Conservation (phyloP, 1,284 basidiomycete species). For the Ustanciosporium gigantosporum region DNA sequence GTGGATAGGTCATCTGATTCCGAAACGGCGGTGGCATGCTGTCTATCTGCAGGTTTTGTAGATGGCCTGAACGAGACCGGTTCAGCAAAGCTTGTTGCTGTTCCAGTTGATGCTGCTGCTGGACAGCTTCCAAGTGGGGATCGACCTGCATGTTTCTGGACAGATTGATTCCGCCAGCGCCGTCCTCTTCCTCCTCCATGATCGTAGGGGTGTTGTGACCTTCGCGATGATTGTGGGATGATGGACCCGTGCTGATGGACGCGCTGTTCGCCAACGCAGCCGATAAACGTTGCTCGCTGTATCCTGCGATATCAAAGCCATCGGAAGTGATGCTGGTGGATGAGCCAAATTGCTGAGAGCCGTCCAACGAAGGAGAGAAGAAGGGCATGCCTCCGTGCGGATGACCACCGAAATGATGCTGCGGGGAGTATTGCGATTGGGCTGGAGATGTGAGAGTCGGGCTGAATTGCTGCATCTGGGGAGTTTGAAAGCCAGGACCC, state of each 20-base stretch:
- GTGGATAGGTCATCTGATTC: slow-evolving; percentile 26
- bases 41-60: slow-evolving; percentile 7
- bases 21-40: slow-evolving; percentile 15
- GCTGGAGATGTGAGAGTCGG: slow-evolving; percentile 32
- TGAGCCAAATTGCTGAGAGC: slow-evolving; percentile 15
- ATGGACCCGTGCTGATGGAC: slow-evolving; percentile 22
- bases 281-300: slow-evolving; percentile 43
- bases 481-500: slow-evolving; percentile 31
- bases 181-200: slow-evolving; percentile 50
- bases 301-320: slow-evolving; percentile 33
- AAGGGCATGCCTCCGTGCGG: slow-evolving; percentile 16
- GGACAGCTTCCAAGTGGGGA: slow-evolving; percentile 7
- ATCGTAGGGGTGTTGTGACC: slow-evolving; percentile 53
- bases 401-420: slow-evolving; percentile 27
- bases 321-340: slow-evolving; percentile 10
- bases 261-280: slow-evolving; percentile 44
- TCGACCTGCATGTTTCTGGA: slow-evolving; percentile 5
- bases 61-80: slow-evolving; percentile 18
- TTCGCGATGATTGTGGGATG: slow-evolving; percentile 14
- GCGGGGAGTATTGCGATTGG: slow-evolving; percentile 39
- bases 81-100: slow-evolving; percentile 16
- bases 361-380: slow-evolving; percentile 30
- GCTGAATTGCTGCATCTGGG: slow-evolving; percentile 35
- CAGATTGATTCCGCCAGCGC: not conserved
- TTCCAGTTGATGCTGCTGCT: slow-evolving; percentile 5